Percentiles rank a stretch among this genome's conserved stretches.
These are phyloP conservation scores for Xylaria sp. DNA, from an alignment of 2,329 filamentous ascomycete species.

Conservation along the genomic window DNA sequence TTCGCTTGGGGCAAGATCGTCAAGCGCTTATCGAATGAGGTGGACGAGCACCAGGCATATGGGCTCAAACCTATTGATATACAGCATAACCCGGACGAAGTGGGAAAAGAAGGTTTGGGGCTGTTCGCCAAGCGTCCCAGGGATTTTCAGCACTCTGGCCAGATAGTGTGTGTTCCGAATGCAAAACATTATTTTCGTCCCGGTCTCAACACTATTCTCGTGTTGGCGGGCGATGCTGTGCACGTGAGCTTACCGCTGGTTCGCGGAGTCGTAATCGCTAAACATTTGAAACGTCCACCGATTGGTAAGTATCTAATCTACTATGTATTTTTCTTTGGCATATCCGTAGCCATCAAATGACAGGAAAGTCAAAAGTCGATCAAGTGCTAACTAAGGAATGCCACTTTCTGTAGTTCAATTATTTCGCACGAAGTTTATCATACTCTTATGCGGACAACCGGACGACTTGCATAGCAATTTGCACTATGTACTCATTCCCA, in stretches of 20 bases:
- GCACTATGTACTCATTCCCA: background rate
- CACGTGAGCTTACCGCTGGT: too few species aligned
- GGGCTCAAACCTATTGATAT: background rate
- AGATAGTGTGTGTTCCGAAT: background rate
- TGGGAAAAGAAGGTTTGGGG: background rate
- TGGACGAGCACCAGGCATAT: background rate
- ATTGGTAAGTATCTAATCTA: too few species aligned
- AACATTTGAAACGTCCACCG: too few species aligned
- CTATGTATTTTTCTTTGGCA: background rate
- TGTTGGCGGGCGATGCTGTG: too few species aligned
- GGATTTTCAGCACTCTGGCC: background rate
- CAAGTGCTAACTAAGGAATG: too few species aligned
- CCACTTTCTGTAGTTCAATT: background rate
- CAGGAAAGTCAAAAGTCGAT: background rate
- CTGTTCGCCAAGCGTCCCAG: background rate
- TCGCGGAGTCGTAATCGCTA: too few species aligned
- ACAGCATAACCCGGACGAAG: background rate
- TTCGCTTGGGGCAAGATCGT: conserved; percentile 1
- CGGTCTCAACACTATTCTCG: too few species aligned
- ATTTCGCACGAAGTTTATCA: background rate
- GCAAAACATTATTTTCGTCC: too few species aligned
- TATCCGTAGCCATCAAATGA: background rate
- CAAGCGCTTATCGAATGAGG: background rate
- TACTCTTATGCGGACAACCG: background rate
- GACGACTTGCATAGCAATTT: background rate